Evolutionary conservation across 768 basidiomycete genomes (phyloP).

Genomic region (Terana coerulea): DNA sequence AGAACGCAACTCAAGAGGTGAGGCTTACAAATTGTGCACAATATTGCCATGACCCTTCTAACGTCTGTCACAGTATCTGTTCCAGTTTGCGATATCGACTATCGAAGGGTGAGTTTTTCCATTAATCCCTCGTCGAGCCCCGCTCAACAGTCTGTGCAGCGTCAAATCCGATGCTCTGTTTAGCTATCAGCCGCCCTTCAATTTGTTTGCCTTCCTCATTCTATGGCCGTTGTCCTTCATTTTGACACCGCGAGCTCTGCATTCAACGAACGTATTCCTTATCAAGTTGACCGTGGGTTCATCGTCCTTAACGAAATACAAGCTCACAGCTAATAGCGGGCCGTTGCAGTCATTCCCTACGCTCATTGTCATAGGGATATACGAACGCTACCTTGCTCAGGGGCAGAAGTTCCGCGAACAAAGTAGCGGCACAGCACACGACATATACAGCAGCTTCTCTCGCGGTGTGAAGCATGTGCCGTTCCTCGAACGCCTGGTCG

Average conservation of each 20-base stretch:
- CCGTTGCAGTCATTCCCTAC: conserved; percentile 63
- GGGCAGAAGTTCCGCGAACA: conserved; percentile 49
- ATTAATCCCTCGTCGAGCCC: not conserved
- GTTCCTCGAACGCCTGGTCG: conserved; percentile 72
- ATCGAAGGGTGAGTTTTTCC: conserved; percentile 67
- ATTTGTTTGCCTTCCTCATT: conserved; percentile 73
- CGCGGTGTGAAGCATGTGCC: conserved; percentile 72
- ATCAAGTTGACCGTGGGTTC: conserved; percentile 70
- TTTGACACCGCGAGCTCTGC: conserved; percentile 72
- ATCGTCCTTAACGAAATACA: not conserved
- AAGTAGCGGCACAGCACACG: conserved; percentile 48
- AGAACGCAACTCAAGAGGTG: conserved; percentile 64
- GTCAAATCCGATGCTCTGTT: conserved; percentile 89
- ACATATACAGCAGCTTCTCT: conserved; percentile 62
- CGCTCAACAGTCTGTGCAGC: conserved; percentile 33
- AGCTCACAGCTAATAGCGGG: not conserved
- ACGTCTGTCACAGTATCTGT: conserved; percentile 59
- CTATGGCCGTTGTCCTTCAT: conserved; percentile 78
- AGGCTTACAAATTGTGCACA: not conserved
- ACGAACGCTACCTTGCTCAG: conserved; percentile 68
- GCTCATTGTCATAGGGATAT: conserved; percentile 68
- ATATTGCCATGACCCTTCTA: not conserved
- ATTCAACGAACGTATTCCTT: conserved; percentile 79
- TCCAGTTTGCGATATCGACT: conserved; percentile 82
- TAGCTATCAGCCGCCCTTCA: conserved; percentile 91